A percentile compares a stretch with the other conserved stretches of the same genome.
phyloP scores from a whole-genome alignment of 345 rosid genomes.

The Theobroma cacao region DNA sequence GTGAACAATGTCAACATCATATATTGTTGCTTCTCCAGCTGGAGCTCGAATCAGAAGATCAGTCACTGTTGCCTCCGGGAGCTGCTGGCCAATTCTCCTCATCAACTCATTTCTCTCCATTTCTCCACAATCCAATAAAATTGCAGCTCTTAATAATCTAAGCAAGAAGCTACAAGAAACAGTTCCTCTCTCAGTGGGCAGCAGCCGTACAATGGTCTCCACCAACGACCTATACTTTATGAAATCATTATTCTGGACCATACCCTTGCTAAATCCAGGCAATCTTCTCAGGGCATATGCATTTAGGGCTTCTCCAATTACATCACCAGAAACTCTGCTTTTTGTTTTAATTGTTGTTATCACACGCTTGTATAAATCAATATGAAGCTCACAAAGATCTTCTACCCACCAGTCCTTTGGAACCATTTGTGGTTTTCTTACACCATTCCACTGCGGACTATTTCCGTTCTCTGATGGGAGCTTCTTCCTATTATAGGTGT shows the following conservation, averaged over 20 bases:
- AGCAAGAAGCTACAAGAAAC: constrained; percentile 58
- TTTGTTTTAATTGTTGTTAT: constrained; percentile 47
- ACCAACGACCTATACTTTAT: constrained; percentile 44
- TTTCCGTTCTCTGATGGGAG: constrained; percentile 46
- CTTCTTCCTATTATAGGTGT: constrained; percentile 66
- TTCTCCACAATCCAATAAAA: constrained; percentile 47
- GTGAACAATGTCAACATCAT: constrained; percentile 60
- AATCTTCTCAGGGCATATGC: constrained; percentile 59
- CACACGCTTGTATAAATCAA: constrained; percentile 54
- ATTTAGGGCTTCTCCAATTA: constrained; percentile 62
- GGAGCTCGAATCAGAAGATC: constrained; percentile 54
- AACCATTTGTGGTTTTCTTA: constrained; percentile 50
- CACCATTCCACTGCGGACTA: constrained; percentile 46
- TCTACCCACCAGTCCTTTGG: constrained; percentile 90
- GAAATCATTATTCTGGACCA: constrained; percentile 38
- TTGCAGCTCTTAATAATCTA: constrained; percentile 47
- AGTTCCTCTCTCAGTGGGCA: constrained; percentile 49
- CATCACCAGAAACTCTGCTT: constrained; percentile 42
- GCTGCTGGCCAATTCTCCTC: constrained; percentile 48
- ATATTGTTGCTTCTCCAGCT: constrained; percentile 34
- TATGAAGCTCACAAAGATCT: constrained; percentile 73
- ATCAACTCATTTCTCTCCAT: constrained; percentile 42
- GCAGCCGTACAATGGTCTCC: constrained; percentile 51
- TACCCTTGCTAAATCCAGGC: constrained; percentile 56
- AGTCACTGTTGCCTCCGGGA: constrained; percentile 43